phyloP scores from a whole-genome alignment of 2,329 filamentous ascomycete species.

The Penicillium sp. region DNA sequence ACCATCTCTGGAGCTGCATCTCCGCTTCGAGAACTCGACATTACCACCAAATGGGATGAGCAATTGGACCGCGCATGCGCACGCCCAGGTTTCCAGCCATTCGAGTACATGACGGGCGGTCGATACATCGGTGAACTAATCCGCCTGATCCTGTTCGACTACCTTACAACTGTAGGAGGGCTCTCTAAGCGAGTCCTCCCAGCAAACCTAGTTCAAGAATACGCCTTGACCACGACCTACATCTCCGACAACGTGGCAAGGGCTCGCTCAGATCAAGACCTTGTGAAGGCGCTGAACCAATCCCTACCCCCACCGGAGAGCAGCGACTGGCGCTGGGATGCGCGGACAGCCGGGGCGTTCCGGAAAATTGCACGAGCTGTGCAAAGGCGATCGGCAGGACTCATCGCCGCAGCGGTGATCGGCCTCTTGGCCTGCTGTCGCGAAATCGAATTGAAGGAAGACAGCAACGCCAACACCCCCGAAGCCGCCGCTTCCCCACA shows the following conservation, averaged over 20 bases:
- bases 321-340: slow-evolving; percentile 63
- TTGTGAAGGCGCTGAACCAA: slow-evolving; percentile 50
- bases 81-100: slow-evolving; percentile 73
- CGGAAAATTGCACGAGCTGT: slow-evolving; percentile 70
- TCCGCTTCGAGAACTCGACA: slow-evolving; percentile 59
- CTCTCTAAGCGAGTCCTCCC: slow-evolving; percentile 54
- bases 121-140: slow-evolving; percentile 77
- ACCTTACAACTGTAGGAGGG: slow-evolving; percentile 53
- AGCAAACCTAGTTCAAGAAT: slow-evolving; percentile 56
- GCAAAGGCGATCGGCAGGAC: slow-evolving; percentile 70
- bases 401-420: slow-evolving; percentile 72
- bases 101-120: slow-evolving; percentile 83
- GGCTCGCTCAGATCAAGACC: slow-evolving; percentile 50
- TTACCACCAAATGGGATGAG: slow-evolving; percentile 72
- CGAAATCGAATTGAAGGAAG: slow-evolving; percentile 58
- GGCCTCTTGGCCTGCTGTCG: slow-evolving; percentile 69
- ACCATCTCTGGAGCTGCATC: slow-evolving; percentile 74
- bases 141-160: slow-evolving; percentile 69
- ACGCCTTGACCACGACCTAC: slow-evolving; percentile 71
- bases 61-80: slow-evolving; percentile 68
- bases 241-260: slow-evolving; percentile 69
- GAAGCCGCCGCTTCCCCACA: slow-evolving; percentile 32
- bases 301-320: slow-evolving; percentile 56
- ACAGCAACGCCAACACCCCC: slow-evolving; percentile 42
- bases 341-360: slow-evolving; percentile 60